A percentile compares a stretch with the other conserved stretches of the same genome.
Evolutionary conservation across 768 basidiomycete genomes (phyloP).

Genomic region (Rickenella mellea): DNA sequence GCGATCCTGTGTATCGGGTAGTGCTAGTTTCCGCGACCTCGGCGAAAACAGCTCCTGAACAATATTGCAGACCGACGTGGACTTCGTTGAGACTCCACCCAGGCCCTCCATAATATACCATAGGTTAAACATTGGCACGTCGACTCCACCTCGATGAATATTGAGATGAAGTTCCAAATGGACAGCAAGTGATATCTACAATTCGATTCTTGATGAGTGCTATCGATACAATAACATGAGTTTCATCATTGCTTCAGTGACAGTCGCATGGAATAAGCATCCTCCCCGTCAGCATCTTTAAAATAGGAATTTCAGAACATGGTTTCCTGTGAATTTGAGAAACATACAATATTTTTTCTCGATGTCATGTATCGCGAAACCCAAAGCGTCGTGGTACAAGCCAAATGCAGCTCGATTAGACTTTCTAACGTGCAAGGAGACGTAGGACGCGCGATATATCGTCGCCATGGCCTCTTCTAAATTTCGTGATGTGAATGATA

Average conservation of each 20-base stretch:
- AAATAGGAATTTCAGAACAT: constrained; percentile 1
- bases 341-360: constrained; percentile 87
- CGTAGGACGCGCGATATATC: constrained; percentile 76
- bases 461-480: constrained; percentile 86
- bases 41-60: too few species aligned
- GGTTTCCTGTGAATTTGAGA: not conserved
- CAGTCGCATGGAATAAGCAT: constrained; percentile 86
- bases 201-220: too few species aligned
- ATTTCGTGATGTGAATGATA: not conserved
- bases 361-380: constrained; percentile 77
- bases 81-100: too few species aligned
- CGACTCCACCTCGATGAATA: too few species aligned
- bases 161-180: too few species aligned
- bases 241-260: constrained; percentile 44
- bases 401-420: constrained; percentile 90
- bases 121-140: too few species aligned
- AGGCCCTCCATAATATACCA: too few species aligned
- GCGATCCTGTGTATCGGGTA: too few species aligned
- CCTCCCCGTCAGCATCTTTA: constrained; percentile 89
- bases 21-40: too few species aligned
- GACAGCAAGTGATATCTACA: too few species aligned
- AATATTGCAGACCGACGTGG: too few species aligned
- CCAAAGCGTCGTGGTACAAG: constrained; percentile 82
- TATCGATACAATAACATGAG: too few species aligned
- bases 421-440: constrained; percentile 87